phyloP scores from a whole-genome alignment of 1,139 yeast genomes.

The Meyerozyma guilliermondii region DNA sequence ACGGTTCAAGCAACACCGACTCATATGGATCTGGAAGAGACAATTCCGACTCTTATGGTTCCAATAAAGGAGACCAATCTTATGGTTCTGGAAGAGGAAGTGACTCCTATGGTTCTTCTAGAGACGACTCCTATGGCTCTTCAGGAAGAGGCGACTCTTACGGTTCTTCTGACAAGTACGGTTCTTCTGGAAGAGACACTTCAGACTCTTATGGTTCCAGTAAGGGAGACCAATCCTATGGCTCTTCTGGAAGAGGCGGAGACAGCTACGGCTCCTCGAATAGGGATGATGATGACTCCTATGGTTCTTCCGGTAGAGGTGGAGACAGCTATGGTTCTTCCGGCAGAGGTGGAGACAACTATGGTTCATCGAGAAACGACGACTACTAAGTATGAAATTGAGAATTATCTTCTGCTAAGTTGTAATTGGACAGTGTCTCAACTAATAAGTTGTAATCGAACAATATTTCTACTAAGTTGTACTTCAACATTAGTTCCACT shows the following conservation, averaged over 20 bases:
- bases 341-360: too few relatives aligned
- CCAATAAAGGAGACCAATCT: slow-evolving; percentile 10
- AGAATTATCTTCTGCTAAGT: too few relatives aligned
- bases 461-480: too few relatives aligned
- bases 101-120: slow-evolving; percentile 18
- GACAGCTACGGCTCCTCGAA: slow-evolving; percentile 8
- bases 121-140: slow-evolving; percentile 13
- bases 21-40: slow-evolving; percentile 14
- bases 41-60: slow-evolving; percentile 7
- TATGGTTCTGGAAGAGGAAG: slow-evolving; percentile 11
- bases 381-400: neutral
- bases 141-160: slow-evolving; percentile 12
- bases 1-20: slow-evolving; percentile 13
- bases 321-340: too few relatives aligned
- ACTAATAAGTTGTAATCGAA: too few relatives aligned
- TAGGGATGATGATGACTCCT: too few relatives aligned
- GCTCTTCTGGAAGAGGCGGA: slow-evolving; percentile 5
- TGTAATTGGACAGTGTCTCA: too few relatives aligned
- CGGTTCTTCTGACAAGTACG: slow-evolving; percentile 12
- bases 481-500: too few relatives aligned
- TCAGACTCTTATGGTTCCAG: slow-evolving; percentile 11
- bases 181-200: slow-evolving; percentile 5
- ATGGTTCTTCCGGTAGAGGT: too few relatives aligned
- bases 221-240: slow-evolving; percentile 10
- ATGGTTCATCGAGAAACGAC: neutral